phyloP scores from a whole-genome alignment of 768 basidiomycete genomes.

The Boletus tomentosulus region DNA sequence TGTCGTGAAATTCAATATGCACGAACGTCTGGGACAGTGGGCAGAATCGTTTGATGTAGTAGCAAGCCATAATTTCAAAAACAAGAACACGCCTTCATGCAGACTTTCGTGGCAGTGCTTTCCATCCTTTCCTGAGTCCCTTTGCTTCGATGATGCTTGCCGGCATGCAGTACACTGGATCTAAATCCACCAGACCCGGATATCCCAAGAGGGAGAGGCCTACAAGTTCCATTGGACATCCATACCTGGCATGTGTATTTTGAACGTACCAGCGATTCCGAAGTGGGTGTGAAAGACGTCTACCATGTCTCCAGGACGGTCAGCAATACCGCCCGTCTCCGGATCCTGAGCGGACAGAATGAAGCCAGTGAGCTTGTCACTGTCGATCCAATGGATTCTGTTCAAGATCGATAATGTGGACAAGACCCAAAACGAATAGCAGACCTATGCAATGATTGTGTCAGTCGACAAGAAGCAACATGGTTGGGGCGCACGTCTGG shows the following conservation, averaged over 20 bases:
- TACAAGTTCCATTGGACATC: neutral
- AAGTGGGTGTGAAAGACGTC: slow-evolving; percentile 98
- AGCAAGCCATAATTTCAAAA: slow-evolving; percentile 1
- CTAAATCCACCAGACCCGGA: slow-evolving; percentile 76
- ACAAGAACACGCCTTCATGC: slow-evolving; percentile 10
- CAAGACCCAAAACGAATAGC: slow-evolving; percentile 97
- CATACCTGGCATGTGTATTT: neutral
- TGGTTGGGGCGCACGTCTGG: slow-evolving; percentile 70
- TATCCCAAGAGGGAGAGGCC: slow-evolving; percentile 89
- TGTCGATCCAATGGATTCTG: slow-evolving; percentile 84
- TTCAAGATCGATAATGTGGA: slow-evolving; percentile 83
- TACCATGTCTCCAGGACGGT: slow-evolving; percentile 87
- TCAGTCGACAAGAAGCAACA: neutral
- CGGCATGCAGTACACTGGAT: slow-evolving; percentile 97
- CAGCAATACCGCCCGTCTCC: slow-evolving; percentile 90
- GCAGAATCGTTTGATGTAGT: slow-evolving; percentile 5
- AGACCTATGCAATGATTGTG: slow-evolving; percentile 40
- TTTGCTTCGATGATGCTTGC: slow-evolving; percentile 61
- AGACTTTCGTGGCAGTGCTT: slow-evolving; percentile 27
- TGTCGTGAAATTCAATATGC: slow-evolving; percentile 2
- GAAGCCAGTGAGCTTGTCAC: slow-evolving; percentile 69
- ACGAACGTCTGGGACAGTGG: neutral
- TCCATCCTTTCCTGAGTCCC: slow-evolving; percentile 59
- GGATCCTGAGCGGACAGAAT: slow-evolving; percentile 88
- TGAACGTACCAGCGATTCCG: slow-evolving; percentile 70